These are phyloP conservation scores for Inosperma sp. DNA, from an alignment of 768 basidiomycete genomes.

Conservation along the genomic window DNA sequence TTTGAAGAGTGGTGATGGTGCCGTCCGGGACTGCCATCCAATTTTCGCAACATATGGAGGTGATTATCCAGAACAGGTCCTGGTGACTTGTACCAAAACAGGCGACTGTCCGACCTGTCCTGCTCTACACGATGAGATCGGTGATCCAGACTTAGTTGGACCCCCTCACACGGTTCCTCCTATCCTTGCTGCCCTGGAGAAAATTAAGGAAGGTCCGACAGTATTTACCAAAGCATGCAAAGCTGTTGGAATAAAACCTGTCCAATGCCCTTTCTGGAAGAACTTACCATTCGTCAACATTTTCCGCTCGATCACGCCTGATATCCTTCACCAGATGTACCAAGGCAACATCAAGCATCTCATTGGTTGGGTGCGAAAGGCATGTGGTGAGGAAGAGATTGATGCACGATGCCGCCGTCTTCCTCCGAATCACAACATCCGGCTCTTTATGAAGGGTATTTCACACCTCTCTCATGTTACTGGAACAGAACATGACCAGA, in stretches of 20 bases:
- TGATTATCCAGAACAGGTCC: constrained; percentile 44
- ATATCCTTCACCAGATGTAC: constrained; percentile 46
- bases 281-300: constrained; percentile 38
- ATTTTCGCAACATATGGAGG: constrained; percentile 38
- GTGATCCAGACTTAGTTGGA: constrained; percentile 5
- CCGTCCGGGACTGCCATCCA: constrained; percentile 27
- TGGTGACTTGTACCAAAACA: constrained; percentile 27
- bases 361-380: constrained; percentile 29
- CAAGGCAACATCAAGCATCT: constrained; percentile 45
- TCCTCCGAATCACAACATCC: too few species aligned
- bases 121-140: constrained; percentile 16
- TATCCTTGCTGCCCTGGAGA: constrained; percentile 26
- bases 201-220: constrained; percentile 13
- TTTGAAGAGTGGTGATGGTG: constrained; percentile 34
- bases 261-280: constrained; percentile 38
- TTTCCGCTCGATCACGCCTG: constrained; percentile 37
- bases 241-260: constrained; percentile 22
- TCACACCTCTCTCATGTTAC: too few species aligned
- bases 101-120: constrained; percentile 29
- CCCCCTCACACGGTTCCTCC: constrained; percentile 12
- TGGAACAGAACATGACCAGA: too few species aligned
- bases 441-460: too few species aligned
- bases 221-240: constrained; percentile 17
- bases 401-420: constrained; percentile 36
- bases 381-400: constrained; percentile 25